These are phyloP conservation scores for Euptelea pleiosperma DNA, from an alignment of 164 flowering plant genomes.

Conservation along the genomic window DNA sequence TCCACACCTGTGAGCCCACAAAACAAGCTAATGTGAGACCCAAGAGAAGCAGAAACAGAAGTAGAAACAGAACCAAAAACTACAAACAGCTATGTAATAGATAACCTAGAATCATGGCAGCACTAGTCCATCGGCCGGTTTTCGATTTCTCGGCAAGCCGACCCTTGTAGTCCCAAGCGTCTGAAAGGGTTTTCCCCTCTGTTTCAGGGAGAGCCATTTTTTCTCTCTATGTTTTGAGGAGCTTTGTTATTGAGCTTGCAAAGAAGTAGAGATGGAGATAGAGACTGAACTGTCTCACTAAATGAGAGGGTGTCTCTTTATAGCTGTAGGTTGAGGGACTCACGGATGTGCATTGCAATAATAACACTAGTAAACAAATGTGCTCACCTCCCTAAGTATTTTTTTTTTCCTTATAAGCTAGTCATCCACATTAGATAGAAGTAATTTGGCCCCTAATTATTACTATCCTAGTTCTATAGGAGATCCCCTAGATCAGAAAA, in stretches of 20 bases:
- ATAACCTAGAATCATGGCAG: conserved; percentile 85
- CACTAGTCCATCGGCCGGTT: conserved; percentile 83
- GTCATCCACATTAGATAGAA: too few relatives aligned
- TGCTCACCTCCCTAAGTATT: too few relatives aligned
- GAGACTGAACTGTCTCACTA: too few relatives aligned
- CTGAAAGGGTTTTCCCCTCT: conserved; percentile 44
- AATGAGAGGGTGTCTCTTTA: too few relatives aligned
- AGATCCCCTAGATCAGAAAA: too few relatives aligned
- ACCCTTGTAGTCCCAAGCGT: conserved; percentile 89
- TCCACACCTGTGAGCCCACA: conserved; percentile 52
- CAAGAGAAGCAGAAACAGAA: not conserved
- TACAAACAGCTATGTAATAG: not conserved
- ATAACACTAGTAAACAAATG: too few relatives aligned
- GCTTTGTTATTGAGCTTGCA: not conserved
- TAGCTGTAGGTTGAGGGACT: conserved; percentile 5
- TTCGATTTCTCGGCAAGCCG: conserved; percentile 52
- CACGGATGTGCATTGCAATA: too few relatives aligned
- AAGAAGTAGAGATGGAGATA: not conserved
- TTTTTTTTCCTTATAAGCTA: too few relatives aligned
- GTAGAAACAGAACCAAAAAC: not conserved
- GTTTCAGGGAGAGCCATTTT: conserved; percentile 41
- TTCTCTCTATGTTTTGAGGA: not conserved
- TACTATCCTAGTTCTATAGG: too few relatives aligned
- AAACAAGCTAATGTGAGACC: not conserved
- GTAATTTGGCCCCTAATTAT: too few relatives aligned